Evolutionary conservation across 2,329 filamentous ascomycete species (phyloP), one percentile per base, ranked within the genome.

Genomic region (Colletotrichum limetticola): DNA sequence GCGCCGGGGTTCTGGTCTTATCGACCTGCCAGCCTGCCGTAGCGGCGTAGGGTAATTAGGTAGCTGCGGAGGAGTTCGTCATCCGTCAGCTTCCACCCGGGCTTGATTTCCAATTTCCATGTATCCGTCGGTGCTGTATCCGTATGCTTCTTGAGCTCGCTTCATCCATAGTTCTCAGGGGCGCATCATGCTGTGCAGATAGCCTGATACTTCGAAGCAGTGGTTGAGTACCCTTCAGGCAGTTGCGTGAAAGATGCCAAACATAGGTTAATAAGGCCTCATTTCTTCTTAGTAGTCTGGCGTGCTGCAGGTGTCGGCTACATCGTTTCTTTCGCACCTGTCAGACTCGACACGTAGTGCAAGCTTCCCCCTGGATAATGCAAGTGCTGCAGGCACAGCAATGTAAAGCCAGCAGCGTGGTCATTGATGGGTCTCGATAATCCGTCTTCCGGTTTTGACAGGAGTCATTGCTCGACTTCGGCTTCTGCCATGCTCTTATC

Each of bases 301-400:
- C 57, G 5, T 28, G 14, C 61, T 74, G 68, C 68, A 74, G 62
- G 62, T 57, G n/a, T 63, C 57, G 30, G 42, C 42, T 2, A 16
- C 53, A 63, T 66, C 52, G 42, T 58, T 60, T 46, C 46, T 42
- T 66, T 60, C 28, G 58, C 63, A 59, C 68, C 62, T 63, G 71
- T 74, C 71, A 59, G 68, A 64, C 71, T 63, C 53, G 68, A 72
- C 52, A 74, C 57, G 68, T 63, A 52, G 68, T 67, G 58, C 62
- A 65, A 70, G 49, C 46, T 52, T 46, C 66, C 19, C 37, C 37
- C 60, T 26, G 42, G 32, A 56, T 60, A 65, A 28, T 59, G 56
- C 56, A 52, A 49, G 11, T 56, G 37, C 19, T 72, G 52, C 68
- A 60, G 19, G 66, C 60, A 63, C 37, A 26, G 30, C 30, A 32